Evolutionary conservation across 1,139 yeast genomes (phyloP), one percentile per base, ranked within the genome.

Genomic region (Suhomyces anneliseae): DNA sequence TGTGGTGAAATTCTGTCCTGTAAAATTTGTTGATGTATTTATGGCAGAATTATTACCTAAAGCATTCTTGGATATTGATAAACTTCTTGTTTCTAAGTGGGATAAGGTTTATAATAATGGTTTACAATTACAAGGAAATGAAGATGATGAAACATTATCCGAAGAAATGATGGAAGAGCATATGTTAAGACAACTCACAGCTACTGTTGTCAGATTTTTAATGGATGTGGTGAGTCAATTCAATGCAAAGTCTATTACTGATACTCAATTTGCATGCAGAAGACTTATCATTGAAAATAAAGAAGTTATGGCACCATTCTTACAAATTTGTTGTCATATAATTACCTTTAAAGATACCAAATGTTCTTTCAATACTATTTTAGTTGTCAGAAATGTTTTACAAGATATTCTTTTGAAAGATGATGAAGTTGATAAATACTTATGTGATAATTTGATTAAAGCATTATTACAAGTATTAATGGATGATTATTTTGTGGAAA

Each of bases 81-180:
- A 79, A 42, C 74, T 90, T 27, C 70, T 93, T 38, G 79, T 82
- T 15, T 71, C 70, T 36, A 85, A 80, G 63, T 93, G 99, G 99
- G 83, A 78, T 27, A 76, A 79, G 52, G 87, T 85, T 9, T 81
- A 84, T 61, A 73, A 76, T 55, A 76, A 78, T 50, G 96, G 96
- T n/a, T 69, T 86, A 46, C 87, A 83, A 59, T 70, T 85, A 45
- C 83, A 78, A 56, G 87, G 87, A 1, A 79, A 79, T 51, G 87
- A 81, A 53, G 88, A 85, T 52, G 95, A 89, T 57, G 95, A 86
- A 48, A 85, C 90, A 14, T 75, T 95, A 57, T 85, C 95, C n/a
- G 97, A 92, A 60, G 99, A 93, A 63, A 93, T 93, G 95, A 87
- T 93, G 88, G 98, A 93, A 57, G 99, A 93, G 63, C 97, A 93